These are phyloP conservation scores for Neofusicoccum cordaticola DNA, from an alignment of 2,329 filamentous ascomycete genomes.

Conservation along the genomic window DNA sequence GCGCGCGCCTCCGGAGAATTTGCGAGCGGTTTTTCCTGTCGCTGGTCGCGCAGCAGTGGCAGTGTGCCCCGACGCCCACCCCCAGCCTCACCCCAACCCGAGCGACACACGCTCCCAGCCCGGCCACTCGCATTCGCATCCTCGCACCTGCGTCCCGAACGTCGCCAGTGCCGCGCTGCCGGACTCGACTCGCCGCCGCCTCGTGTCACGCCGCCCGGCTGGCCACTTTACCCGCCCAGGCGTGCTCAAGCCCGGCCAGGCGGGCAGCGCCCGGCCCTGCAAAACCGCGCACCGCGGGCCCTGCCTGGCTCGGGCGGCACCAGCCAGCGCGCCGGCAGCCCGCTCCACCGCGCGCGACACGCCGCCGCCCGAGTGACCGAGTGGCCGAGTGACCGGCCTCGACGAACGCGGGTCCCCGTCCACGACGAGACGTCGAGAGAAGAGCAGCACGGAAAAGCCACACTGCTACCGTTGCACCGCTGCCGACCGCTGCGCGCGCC, in stretches of 20 bases:
- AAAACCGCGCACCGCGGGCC: background rate
- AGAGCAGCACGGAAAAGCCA: background rate
- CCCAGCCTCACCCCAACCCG: too few species aligned
- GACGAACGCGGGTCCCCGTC: background rate
- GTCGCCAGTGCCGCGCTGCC: background rate
- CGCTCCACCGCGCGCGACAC: too few species aligned
- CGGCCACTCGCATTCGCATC: background rate
- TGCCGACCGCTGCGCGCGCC: background rate
- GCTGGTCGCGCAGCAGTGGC: too few species aligned
- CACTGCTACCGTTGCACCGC: slow-evolving; percentile 11
- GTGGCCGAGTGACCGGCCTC: background rate
- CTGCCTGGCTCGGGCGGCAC: too few species aligned
- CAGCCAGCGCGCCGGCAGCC: too few species aligned
- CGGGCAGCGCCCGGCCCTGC: background rate
- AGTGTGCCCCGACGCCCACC: too few species aligned
- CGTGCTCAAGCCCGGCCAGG: too few species aligned
- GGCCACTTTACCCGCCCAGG: background rate
- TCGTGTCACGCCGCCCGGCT: background rate
- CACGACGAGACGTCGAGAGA: too few species aligned
- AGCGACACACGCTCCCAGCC: too few species aligned
- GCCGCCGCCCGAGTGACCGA: background rate
- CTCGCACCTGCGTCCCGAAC: background rate
- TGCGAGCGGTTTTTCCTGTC: background rate
- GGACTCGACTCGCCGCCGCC: background rate
- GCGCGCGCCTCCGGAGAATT: slow-evolving; percentile 3